Conservation (phyloP, 345 rosid species). For the Melastoma malabathricum region DNA sequence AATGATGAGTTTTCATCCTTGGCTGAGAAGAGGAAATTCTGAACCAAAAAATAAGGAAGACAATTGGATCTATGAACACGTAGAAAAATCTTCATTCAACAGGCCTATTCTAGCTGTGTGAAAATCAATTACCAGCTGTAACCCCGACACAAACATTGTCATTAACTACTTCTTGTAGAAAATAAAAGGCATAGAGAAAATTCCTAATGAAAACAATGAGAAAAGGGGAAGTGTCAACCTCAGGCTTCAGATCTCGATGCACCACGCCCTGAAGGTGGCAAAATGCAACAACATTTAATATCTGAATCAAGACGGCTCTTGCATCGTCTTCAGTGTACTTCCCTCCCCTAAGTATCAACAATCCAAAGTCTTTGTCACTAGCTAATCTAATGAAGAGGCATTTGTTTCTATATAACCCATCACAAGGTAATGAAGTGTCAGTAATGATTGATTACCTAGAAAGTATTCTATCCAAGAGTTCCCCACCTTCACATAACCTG, state of each 20-base stretch:
- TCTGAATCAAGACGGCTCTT: slow-evolving; percentile 75
- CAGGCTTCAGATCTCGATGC: slow-evolving; percentile 97
- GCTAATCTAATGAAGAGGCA: not conserved
- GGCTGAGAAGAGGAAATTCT: slow-evolving; percentile 78
- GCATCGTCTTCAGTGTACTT: slow-evolving; percentile 97
- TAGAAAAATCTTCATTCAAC: not conserved
- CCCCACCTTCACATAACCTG: slow-evolving; percentile 98
- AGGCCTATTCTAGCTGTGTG: not conserved
- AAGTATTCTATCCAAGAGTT: slow-evolving; percentile 92
- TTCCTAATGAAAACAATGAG: slow-evolving; percentile 1
- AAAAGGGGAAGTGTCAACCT: slow-evolving; percentile 27
- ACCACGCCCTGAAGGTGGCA: slow-evolving; percentile 98
- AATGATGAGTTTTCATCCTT: slow-evolving; percentile 70
- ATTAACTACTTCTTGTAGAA: too few species aligned
- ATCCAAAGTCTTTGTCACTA: not conserved
- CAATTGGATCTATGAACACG: slow-evolving; percentile 3
- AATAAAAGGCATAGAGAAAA: not conserved
- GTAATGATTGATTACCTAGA: slow-evolving; percentile 40
- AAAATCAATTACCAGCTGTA: too few species aligned
- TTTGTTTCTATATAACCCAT: not conserved
- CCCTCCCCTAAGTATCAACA: slow-evolving; percentile 59
- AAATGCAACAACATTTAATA: slow-evolving; percentile 80
- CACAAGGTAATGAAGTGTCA: not conserved
- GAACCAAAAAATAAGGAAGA: slow-evolving; percentile 17
- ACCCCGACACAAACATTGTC: too few species aligned